A percentile compares a stretch with the other conserved stretches of the same genome.
Evolutionary conservation across 306 rosid genomes (phyloP).

Genomic region (Pyrus communis): DNA sequence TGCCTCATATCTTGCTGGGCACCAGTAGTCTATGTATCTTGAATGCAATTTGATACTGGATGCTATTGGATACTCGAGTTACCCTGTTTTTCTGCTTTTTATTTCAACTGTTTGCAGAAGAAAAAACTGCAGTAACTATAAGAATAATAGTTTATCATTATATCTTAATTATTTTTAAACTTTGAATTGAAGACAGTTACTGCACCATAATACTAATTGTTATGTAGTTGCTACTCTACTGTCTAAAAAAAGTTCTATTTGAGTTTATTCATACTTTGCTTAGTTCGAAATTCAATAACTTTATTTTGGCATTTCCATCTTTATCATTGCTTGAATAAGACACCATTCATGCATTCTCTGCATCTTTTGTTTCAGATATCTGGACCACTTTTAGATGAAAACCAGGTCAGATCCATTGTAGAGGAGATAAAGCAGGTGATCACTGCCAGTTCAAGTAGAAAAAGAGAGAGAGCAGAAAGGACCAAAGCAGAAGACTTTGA

Average conservation of each 20-base stretch:
- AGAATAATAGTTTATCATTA: no score
- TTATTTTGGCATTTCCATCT: not conserved
- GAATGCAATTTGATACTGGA: not conserved
- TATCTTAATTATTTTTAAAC: no score
- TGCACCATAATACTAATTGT: not conserved
- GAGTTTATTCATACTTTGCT: not conserved
- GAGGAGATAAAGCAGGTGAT: conserved; percentile 90
- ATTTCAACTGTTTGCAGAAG: not conserved
- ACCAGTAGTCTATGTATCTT: not conserved
- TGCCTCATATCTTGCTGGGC: not conserved
- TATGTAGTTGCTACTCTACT: not conserved
- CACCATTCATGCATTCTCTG: not conserved
- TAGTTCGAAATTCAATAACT: no score
- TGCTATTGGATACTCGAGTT: not conserved
- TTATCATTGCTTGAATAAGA: not conserved
- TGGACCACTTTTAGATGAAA: conserved; percentile 83
- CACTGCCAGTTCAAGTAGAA: conserved; percentile 92
- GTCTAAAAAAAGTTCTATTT: not conserved
- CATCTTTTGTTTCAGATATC: conserved; percentile 44
- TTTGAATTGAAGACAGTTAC: not conserved
- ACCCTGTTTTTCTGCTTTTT: not conserved
- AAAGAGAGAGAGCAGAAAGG: conserved; percentile 81
- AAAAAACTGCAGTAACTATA: not conserved
- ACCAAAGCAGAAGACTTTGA: conserved; percentile 95
- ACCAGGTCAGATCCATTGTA: conserved; percentile 75